A percentile compares a stretch with the other conserved stretches of the same genome.
phyloP scores from a whole-genome alignment of 2,329 filamentous ascomycete genomes.

The Beauveria australis region DNA sequence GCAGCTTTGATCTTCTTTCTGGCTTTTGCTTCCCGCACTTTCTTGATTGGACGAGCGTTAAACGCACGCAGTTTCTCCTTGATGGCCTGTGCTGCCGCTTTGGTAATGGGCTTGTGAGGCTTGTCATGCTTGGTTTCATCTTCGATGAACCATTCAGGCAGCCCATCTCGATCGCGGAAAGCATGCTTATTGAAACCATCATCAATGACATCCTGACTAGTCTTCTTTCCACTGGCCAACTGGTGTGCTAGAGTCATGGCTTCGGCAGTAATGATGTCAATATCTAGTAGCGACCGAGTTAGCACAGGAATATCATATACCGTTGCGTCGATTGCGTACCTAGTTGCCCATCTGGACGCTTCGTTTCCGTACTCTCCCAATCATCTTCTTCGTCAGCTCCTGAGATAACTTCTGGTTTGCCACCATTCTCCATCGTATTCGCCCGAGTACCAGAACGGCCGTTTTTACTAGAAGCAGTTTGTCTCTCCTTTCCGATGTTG shows the following conservation, averaged over 20 bases:
- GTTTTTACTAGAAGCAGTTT: conserved; percentile 6
- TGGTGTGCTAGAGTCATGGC: conserved; percentile 96
- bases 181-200: conserved; percentile 90
- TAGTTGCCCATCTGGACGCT: conserved; percentile 53
- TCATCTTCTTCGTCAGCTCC: conserved; percentile 38
- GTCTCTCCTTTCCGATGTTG: conserved; percentile 19
- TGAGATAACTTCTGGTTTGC: conserved; percentile 55
- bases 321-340: conserved; percentile 32
- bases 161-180: conserved; percentile 81
- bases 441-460: conserved; percentile 20
- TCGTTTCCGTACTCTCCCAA: conserved; percentile 61
- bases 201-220: conserved; percentile 71
- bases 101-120: conserved; percentile 79
- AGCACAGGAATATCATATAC: conserved; percentile 10
- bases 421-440: conserved; percentile 31
- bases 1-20: conserved; percentile 96
- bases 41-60: conserved; percentile 97
- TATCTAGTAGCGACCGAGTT: conserved; percentile 46
- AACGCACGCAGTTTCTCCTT: conserved; percentile 88
- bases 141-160: conserved; percentile 97
- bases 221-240: conserved; percentile 78
- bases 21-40: conserved; percentile 92
- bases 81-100: conserved; percentile 82
- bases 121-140: conserved; percentile 82
- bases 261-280: conserved; percentile 98